Percentiles rank a stretch among this genome's conserved stretches.
Evolutionary conservation across 2,329 filamentous ascomycete species (phyloP).

Genomic region (Sclerotinia nivalis): DNA sequence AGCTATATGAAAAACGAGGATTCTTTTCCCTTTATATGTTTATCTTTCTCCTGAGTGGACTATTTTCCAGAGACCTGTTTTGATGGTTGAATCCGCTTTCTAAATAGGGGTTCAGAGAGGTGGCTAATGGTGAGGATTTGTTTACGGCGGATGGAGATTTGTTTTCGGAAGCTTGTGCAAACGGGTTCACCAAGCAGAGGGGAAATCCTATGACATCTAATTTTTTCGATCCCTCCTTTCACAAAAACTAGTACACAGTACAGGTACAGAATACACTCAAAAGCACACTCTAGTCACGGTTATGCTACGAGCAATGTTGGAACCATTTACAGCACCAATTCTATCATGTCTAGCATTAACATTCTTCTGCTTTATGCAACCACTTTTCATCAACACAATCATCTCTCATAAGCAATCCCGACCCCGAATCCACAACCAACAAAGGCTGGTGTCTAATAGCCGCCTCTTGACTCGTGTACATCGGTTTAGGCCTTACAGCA

Average conservation of each 20-base stretch:
- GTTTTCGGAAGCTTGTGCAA: constrained; percentile 26
- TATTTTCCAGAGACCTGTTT: constrained; percentile 42
- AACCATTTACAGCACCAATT: constrained; percentile 26
- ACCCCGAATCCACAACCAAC: constrained; percentile 13
- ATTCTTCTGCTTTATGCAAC: constrained; percentile 33
- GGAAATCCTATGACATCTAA: constrained; percentile 20
- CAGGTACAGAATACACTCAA: constrained; percentile 25
- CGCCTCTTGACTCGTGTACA: constrained; percentile 31
- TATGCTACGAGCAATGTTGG: constrained; percentile 27
- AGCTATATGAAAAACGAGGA: constrained; percentile 29
- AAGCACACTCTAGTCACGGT: constrained; percentile 31
- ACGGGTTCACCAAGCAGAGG: constrained; percentile 28
- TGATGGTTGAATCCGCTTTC: constrained; percentile 44
- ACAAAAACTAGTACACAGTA: constrained; percentile 19
- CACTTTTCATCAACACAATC: constrained; percentile 29
- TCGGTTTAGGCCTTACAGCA: constrained; percentile 30
- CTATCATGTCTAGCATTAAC: constrained; percentile 28
- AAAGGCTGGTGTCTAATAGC: constrained; percentile 31
- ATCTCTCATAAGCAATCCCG: constrained; percentile 25
- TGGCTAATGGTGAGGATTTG: constrained; percentile 40
- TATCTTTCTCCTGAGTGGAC: constrained; percentile 37
- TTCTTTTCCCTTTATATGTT: constrained; percentile 25
- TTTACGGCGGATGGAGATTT: constrained; percentile 27
- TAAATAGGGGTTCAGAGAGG: constrained; percentile 36
- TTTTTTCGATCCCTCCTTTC: neutral